A percentile compares a stretch with the other conserved stretches of the same genome.
Conservation (phyloP, 2,329 filamentous ascomycete genomes). For the Ceratocystiopsis minuta region DNA sequence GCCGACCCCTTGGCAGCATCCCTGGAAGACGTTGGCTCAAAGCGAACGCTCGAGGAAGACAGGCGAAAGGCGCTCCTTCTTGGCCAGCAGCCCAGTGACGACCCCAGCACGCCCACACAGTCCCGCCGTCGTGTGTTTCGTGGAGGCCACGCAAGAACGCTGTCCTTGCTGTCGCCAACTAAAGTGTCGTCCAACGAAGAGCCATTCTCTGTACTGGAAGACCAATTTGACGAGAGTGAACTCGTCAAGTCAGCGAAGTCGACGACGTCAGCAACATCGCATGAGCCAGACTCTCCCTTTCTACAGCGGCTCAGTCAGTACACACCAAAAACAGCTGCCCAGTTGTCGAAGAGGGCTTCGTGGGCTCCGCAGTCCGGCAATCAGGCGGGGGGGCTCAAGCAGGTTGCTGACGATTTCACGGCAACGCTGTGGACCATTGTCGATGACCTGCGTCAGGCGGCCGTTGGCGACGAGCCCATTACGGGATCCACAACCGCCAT, state of each 20-base stretch:
- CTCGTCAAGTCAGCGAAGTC: constrained; percentile 16
- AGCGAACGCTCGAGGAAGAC: constrained; percentile 45
- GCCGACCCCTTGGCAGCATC: background rate
- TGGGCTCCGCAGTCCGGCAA: constrained; percentile 37
- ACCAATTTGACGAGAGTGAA: constrained; percentile 19
- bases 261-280: too few species aligned
- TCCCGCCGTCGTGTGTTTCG: constrained; percentile 46
- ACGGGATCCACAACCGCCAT: constrained; percentile 24
- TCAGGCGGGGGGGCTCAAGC: constrained; percentile 36
- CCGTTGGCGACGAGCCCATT: constrained; percentile 75
- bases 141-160: constrained; percentile 42
- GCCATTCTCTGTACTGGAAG: constrained; percentile 25
- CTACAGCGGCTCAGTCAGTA: constrained; percentile 14
- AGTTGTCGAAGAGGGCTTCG: constrained; percentile 36
- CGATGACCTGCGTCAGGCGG: constrained; percentile 87
- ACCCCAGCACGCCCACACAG: constrained; percentile 16
- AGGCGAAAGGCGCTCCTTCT: constrained; percentile 50
- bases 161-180: constrained; percentile 68
- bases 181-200: constrained; percentile 20
- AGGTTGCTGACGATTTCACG: constrained; percentile 77
- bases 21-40: constrained; percentile 14
- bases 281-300: constrained; percentile 14
- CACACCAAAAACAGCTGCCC: constrained; percentile 16
- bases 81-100: constrained; percentile 19
- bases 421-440: constrained; percentile 87